These are phyloP conservation scores for Purpureocillium lavendulum DNA, from an alignment of 2,329 filamentous ascomycete genomes.

Conservation along the genomic window DNA sequence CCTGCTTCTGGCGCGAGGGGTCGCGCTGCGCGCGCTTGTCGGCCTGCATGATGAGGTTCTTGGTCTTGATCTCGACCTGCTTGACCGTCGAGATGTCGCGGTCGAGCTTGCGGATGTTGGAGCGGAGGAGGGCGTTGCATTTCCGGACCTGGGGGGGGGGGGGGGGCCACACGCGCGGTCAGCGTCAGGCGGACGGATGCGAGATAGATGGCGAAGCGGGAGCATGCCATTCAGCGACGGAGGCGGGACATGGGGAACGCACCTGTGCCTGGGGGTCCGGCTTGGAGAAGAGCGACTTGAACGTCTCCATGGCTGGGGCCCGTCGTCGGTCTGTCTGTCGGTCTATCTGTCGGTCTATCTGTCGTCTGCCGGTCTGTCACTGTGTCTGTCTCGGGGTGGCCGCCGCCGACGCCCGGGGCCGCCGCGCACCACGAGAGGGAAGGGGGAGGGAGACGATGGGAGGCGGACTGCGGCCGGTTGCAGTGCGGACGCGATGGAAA, in stretches of 20 bases:
- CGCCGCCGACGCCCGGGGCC: background rate
- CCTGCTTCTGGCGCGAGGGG: conserved; percentile 69
- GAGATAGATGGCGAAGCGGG: no score
- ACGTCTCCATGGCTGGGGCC: conserved; percentile 63
- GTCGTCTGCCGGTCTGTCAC: no score
- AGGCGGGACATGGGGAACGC: conserved; percentile 15
- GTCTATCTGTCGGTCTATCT: no score
- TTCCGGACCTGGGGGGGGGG: conserved; percentile 74
- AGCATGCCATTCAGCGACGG: background rate
- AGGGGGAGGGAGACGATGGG: no score
- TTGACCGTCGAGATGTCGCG: conserved; percentile 80
- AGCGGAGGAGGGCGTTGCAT: conserved; percentile 83
- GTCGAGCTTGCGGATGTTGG: conserved; percentile 89
- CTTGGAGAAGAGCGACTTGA: conserved; percentile 81
- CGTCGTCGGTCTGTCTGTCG: no score
- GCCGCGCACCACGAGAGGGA: background rate
- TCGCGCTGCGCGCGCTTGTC: conserved; percentile 75
- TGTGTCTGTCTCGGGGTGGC: no score
- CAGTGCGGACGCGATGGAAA: no score
- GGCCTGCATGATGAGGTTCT: conserved; percentile 74
- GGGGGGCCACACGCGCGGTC: conserved; percentile 3
- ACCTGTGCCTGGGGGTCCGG: conserved; percentile 93
- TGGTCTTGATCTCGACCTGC: conserved; percentile 73
- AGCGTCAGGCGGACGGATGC: background rate
- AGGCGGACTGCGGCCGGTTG: no score